Conservation (phyloP, 2,329 filamentous ascomycete genomes). For the Aspergillus texensis region DNA sequence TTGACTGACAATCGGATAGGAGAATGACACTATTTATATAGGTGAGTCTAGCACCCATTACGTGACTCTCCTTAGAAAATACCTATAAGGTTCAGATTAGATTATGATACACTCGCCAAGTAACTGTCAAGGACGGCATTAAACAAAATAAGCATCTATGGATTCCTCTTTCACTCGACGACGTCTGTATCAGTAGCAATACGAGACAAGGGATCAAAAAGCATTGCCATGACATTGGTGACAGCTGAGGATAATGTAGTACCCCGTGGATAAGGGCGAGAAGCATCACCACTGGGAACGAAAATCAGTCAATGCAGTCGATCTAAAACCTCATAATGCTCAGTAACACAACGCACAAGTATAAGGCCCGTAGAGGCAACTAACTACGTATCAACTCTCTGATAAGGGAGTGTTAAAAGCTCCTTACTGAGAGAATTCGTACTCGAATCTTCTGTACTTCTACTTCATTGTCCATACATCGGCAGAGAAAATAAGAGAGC, state of each 20-base stretch:
- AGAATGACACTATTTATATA: neutral
- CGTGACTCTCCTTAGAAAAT: neutral
- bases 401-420: too few species aligned
- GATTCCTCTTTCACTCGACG: neutral
- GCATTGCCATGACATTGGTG: too few species aligned
- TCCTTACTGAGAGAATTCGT: too few species aligned
- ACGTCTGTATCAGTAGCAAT: neutral
- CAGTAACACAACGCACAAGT: too few species aligned
- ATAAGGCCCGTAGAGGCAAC: too few species aligned
- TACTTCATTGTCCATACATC: too few species aligned
- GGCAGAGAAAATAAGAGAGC: too few species aligned
- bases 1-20: neutral
- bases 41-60: neutral
- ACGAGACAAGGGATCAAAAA: neutral
- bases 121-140: neutral
- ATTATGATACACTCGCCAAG: neutral
- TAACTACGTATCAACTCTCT: too few species aligned
- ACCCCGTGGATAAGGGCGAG: neutral
- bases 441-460: too few species aligned
- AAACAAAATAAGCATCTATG: neutral
- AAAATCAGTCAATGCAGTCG: neutral
- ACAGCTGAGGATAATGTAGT: neutral
- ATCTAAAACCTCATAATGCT: too few species aligned
- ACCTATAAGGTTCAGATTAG: neutral
- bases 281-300: neutral